phyloP scores from a whole-genome alignment of 495 filamentous ascomycete genomes.

The Pyronema domesticum region DNA sequence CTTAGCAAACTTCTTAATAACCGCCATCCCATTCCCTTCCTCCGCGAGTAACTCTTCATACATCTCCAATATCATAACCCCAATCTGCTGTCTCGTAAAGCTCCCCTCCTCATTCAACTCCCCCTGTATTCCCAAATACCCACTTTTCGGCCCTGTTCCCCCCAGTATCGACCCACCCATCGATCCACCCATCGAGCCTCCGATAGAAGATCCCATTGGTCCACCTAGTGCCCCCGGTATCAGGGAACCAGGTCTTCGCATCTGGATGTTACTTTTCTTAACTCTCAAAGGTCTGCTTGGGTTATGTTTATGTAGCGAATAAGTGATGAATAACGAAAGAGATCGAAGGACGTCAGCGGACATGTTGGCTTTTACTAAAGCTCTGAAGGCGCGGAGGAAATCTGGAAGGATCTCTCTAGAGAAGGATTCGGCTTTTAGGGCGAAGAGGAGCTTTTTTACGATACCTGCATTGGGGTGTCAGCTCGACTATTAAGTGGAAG shows the following conservation, averaged over 20 bases:
- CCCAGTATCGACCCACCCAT: background rate
- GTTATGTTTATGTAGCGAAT: slow-evolving; percentile 57
- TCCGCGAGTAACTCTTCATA: slow-evolving; percentile 72
- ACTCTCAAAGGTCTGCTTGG: slow-evolving; percentile 29
- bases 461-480: slow-evolving; percentile 53
- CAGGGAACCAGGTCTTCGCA: slow-evolving; percentile 7
- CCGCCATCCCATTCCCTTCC: slow-evolving; percentile 38
- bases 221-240: background rate
- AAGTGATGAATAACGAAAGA: slow-evolving; percentile 84
- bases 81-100: slow-evolving; percentile 38
- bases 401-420: slow-evolving; percentile 47
- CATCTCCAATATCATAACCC: slow-evolving; percentile 58
- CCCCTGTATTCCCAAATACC: background rate
- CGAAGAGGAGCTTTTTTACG: slow-evolving; percentile 75
- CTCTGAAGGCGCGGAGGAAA: slow-evolving; percentile 59
- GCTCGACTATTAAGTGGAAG: background rate
- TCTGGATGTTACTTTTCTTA: slow-evolving; percentile 34
- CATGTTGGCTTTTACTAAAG: slow-evolving; percentile 57
- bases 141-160: background rate
- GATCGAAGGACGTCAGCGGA: slow-evolving; percentile 69
- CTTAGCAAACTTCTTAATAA: slow-evolving; percentile 74
- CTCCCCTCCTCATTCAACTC: slow-evolving; percentile 12
- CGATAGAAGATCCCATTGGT: background rate
- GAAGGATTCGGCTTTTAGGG: slow-evolving; percentile 69
- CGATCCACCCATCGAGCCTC: no score